A percentile compares a stretch with the other conserved stretches of the same genome.
Evolutionary conservation across 306 rosid species (phyloP).

Genomic region (cucumber (Cucumis sativus)): DNA sequence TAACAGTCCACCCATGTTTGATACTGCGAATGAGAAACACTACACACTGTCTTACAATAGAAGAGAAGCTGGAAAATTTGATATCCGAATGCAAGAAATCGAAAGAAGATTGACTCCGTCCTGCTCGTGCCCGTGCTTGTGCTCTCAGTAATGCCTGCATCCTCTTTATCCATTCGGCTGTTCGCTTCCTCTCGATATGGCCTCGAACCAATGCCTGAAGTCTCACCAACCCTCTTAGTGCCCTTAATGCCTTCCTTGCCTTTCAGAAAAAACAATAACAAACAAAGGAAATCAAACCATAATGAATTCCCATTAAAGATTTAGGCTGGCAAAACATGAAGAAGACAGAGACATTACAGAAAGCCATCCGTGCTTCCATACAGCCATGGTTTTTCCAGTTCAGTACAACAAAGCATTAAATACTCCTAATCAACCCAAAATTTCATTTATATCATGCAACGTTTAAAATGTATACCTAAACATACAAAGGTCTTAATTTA

Average conservation of each 20-base stretch:
- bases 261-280: background rate
- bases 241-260: conserved; percentile 88
- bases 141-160: conserved; percentile 44
- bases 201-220: conserved; percentile 84
- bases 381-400: background rate
- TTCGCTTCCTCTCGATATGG: conserved; percentile 61
- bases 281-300: background rate
- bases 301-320: background rate
- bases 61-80: conserved; percentile 28
- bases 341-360: conserved; percentile 30
- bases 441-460: background rate
- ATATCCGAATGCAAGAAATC: conserved; percentile 23
- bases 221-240: conserved; percentile 70
- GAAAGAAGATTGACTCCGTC: conserved; percentile 20
- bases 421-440: conserved; percentile 1
- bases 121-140: conserved; percentile 36
- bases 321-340: conserved; percentile 14
- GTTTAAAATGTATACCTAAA: no score
- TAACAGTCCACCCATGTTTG: background rate
- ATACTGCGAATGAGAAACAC: background rate
- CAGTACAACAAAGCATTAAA: background rate
- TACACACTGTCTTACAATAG: conserved; percentile 32
- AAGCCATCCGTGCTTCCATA: background rate
- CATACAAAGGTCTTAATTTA: no score
- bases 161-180: conserved; percentile 43